Evolutionary conservation across 176 grass and related monocot species (phyloP), one percentile per base, ranked within the genome.

Genomic region (Tuctoria greenei): DNA sequence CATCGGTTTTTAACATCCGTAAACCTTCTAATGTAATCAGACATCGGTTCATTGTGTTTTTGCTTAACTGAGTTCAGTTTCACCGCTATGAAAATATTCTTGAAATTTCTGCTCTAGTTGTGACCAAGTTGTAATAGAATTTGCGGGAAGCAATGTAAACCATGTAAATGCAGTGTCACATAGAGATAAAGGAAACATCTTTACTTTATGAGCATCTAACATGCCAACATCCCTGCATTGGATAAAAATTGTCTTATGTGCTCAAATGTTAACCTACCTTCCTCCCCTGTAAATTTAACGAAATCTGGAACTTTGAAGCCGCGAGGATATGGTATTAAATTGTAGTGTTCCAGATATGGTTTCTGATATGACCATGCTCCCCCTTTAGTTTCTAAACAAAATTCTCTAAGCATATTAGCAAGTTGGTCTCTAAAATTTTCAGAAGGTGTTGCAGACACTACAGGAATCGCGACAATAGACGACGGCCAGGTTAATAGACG

Each of bases 231-330:
- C 51, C 18, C 13, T 59, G 4, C 20, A 25, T 25, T 72, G 50
- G 46, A 14, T 6, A 49, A 49, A 49, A 49, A 49, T 6, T 49
- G 13, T 3, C 70, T 50, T 16, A 57, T 16, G 23, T 72, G 50
- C 20, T 57, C 70, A 39, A 40, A 73, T 18, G 71, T 73, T 0
- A 21, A 41, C 7, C 52, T 73, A 60, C 38, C 23, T 43, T 74
- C 52, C 21, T 73, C 58, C 1, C 73, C 27, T 0, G 41, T 75
- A 21, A 75, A 75, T 13, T 75, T 75, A 62, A 47, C 9, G 37
- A 76, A 76, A 36, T 49, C 41, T 8, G 27, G 42, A 64, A 76
- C 24, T 76, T 8, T 76, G 37, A 76, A 76, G 36, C 58, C 73
- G 21, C 17, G 43, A 36, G 73, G 73, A 21, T 76, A 64, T 3